These are phyloP conservation scores for Diaporthe aspalathi DNA, from an alignment of 2,329 filamentous ascomycete species.

Conservation along the genomic window DNA sequence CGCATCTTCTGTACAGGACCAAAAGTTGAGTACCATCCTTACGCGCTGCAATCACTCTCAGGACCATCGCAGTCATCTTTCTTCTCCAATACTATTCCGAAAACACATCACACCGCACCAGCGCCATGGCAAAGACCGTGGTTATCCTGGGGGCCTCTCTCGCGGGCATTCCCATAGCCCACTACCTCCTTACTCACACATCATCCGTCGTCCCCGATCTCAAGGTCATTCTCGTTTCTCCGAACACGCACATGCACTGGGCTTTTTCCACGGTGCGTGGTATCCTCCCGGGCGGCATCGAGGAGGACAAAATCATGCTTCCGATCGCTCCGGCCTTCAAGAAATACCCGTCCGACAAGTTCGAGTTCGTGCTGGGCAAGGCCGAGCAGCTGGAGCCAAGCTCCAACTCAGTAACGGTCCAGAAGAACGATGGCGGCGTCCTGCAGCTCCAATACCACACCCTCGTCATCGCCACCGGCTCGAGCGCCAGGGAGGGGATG, in stretches of 20 bases:
- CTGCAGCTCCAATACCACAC: slow-evolving; percentile 60
- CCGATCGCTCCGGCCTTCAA: slow-evolving; percentile 62
- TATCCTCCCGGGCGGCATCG: slow-evolving; percentile 58
- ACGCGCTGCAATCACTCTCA: neutral
- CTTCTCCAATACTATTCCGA: neutral
- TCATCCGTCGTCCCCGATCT: slow-evolving; percentile 54
- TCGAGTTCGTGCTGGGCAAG: slow-evolving; percentile 64
- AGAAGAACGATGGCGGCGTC: slow-evolving; percentile 48
- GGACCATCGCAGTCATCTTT: neutral
- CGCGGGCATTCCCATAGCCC: slow-evolving; percentile 59
- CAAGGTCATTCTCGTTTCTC: slow-evolving; percentile 59
- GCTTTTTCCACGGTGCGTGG: slow-evolving; percentile 60
- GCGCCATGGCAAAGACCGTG: slow-evolving; percentile 48
- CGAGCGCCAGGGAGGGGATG: slow-evolving; percentile 54
- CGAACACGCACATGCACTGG: slow-evolving; percentile 63
- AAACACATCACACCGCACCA: neutral
- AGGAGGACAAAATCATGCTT: slow-evolving; percentile 61
- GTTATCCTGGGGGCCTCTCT: slow-evolving; percentile 63
- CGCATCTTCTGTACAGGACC: neutral
- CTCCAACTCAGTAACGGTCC: slow-evolving; percentile 56
- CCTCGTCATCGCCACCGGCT: slow-evolving; percentile 67
- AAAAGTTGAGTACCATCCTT: neutral
- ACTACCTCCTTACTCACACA: slow-evolving; percentile 61
- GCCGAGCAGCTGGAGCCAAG: slow-evolving; percentile 58
- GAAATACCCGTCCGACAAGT: slow-evolving; percentile 58